Percentiles rank a stretch among this genome's conserved stretches.
Evolutionary conservation across 2,329 filamentous ascomycete species (phyloP).

Genomic region (Sarocladium oryzae): DNA sequence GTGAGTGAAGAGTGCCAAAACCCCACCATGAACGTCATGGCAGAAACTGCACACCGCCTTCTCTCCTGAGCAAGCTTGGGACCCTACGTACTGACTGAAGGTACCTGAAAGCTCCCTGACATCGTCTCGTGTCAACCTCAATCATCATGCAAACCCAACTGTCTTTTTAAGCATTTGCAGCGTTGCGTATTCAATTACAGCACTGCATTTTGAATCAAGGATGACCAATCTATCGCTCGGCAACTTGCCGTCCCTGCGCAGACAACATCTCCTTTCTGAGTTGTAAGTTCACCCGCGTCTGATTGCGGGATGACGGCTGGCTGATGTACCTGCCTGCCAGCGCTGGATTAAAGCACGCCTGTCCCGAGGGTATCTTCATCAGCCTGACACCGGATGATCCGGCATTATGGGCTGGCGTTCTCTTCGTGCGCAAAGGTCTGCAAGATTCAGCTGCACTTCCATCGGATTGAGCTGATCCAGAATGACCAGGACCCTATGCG

Average conservation of each 20-base stretch:
- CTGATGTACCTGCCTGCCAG: slow-evolving; percentile 38
- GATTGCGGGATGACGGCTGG: neutral
- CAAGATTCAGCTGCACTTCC: slow-evolving; percentile 15
- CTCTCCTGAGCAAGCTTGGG: slow-evolving; percentile 10
- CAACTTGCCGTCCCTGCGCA: slow-evolving; percentile 52
- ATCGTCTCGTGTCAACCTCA: slow-evolving; percentile 15
- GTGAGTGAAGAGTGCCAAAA: neutral
- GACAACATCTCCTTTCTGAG: slow-evolving; percentile 72
- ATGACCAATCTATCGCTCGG: slow-evolving; percentile 42
- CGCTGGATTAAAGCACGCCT: slow-evolving; percentile 72
- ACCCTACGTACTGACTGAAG: neutral
- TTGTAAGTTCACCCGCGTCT: slow-evolving; percentile 53
- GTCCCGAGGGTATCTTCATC: slow-evolving; percentile 82
- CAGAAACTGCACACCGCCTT: slow-evolving; percentile 21
- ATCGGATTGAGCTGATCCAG: neutral
- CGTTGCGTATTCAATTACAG: neutral
- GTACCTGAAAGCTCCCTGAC: neutral
- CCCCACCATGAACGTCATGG: slow-evolving; percentile 2
- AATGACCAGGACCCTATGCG: slow-evolving; percentile 71
- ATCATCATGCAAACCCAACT: no score
- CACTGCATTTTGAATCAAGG: neutral
- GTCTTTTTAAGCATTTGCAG: neutral
- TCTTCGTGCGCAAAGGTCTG: slow-evolving; percentile 82
- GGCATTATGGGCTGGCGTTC: slow-evolving; percentile 78
- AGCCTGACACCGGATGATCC: slow-evolving; percentile 76